These are phyloP conservation scores for Euphorbia celastroides DNA, from an alignment of 441 rosid species.

Conservation along the genomic window DNA sequence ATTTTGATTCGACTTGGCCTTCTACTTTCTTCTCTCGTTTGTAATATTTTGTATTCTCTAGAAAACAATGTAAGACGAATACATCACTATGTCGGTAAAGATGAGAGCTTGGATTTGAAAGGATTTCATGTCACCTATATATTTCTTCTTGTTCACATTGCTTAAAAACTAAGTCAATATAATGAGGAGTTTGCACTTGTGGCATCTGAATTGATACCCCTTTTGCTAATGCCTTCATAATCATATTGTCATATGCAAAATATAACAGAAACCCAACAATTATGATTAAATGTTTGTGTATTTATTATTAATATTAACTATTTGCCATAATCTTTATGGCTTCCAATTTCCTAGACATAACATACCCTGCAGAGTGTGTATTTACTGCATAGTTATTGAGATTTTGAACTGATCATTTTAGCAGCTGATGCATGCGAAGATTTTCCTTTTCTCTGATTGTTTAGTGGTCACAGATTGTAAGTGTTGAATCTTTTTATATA, in stretches of 20 bases:
- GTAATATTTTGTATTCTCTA: not conserved
- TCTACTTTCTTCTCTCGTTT: not conserved
- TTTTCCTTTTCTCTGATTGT: not conserved
- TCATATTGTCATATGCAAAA: not conserved
- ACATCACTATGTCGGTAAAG: not conserved
- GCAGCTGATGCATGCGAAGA: not conserved
- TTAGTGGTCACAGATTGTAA: not conserved
- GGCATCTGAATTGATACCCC: not conserved
- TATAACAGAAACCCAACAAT: not conserved
- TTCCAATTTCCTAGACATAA: not conserved
- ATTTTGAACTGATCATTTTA: not conserved
- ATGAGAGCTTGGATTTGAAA: constrained; percentile 8
- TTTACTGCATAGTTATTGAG: not conserved
- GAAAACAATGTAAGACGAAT: not conserved
- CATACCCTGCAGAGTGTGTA: not conserved
- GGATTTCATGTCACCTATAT: not conserved
- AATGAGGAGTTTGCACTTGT: not conserved
- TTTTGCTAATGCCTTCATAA: not conserved
- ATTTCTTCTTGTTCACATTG: not conserved
- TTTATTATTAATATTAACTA: too few species aligned
- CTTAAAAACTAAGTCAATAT: not conserved
- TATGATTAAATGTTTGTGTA: not conserved
- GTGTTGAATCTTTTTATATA: not conserved
- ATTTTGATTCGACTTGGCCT: not conserved
- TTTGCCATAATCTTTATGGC: not conserved